These are phyloP conservation scores for Fusarium circinatum DNA, from an alignment of 2,329 filamentous ascomycete genomes.

Conservation along the genomic window DNA sequence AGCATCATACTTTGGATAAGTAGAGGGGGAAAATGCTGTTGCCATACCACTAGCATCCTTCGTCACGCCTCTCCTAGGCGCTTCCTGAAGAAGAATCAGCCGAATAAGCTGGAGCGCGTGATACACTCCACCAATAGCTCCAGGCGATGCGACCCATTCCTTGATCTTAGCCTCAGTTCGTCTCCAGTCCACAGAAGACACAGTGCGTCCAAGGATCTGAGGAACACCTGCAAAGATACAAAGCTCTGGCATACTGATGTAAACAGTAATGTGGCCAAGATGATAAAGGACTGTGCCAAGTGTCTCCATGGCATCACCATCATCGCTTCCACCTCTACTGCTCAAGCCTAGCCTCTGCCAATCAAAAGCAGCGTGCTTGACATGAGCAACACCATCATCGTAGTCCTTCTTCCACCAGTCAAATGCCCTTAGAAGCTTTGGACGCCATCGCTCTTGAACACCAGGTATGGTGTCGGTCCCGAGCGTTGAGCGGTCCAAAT, in stretches of 20 bases:
- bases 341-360: constrained; percentile 43
- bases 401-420: constrained; percentile 47
- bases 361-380: constrained; percentile 44
- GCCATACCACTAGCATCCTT: constrained; percentile 22
- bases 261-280: constrained; percentile 44
- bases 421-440: constrained; percentile 41
- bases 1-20: constrained; percentile 41
- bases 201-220: constrained; percentile 42
- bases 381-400: constrained; percentile 43
- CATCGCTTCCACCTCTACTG: constrained; percentile 42
- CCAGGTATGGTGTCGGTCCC: constrained; percentile 41
- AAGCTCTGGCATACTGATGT: constrained; percentile 45
- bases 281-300: constrained; percentile 44
- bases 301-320: constrained; percentile 43
- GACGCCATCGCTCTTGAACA: constrained; percentile 44
- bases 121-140: constrained; percentile 43
- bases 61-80: constrained; percentile 19
- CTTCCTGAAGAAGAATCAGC: constrained; percentile 41
- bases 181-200: constrained; percentile 44
- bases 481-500: constrained; percentile 41
- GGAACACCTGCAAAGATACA: constrained; percentile 44
- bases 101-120: constrained; percentile 43
- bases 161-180: constrained; percentile 45
- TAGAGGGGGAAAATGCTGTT: constrained; percentile 28
- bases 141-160: constrained; percentile 44